phyloP scores from a whole-genome alignment of 2,329 filamentous ascomycete species.

The Aspergillus sp. region DNA sequence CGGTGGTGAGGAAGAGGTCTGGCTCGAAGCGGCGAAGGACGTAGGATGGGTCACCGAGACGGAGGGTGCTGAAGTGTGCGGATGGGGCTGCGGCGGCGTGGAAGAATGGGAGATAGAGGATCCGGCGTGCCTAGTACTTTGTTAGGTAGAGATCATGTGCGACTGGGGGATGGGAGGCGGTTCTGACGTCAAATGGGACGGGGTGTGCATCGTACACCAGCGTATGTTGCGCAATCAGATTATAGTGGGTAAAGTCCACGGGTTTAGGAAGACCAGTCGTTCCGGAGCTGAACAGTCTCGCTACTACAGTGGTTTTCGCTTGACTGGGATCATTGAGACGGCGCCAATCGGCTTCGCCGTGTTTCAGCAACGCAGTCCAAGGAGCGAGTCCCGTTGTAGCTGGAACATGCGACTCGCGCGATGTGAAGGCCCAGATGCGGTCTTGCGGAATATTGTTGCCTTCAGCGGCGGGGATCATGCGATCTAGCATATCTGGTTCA shows the following conservation, averaged over 20 bases:
- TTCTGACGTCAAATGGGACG: not conserved
- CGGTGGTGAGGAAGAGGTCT: not conserved
- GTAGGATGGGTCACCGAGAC: not conserved
- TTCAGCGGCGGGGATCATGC: constrained; percentile 8
- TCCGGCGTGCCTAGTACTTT: not conserved
- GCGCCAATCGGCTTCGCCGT: not conserved
- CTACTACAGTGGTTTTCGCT: constrained; percentile 2
- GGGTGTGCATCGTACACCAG: not conserved
- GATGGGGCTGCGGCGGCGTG: constrained; percentile 2
- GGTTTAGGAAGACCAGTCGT: constrained; percentile 32
- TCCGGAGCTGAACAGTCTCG: constrained; percentile 23
- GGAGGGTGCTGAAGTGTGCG: not conserved
- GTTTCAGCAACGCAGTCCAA: not conserved
- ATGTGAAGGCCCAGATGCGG: constrained; percentile 8
- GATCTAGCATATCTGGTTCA: not conserved
- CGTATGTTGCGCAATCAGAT: constrained; percentile 11
- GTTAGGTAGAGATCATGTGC: too few species aligned
- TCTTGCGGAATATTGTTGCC: constrained; percentile 1
- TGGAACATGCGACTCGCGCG: not conserved
- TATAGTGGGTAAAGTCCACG: constrained; percentile 13
- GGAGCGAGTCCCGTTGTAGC: not conserved
- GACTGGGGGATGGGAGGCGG: not conserved
- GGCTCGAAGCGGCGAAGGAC: constrained; percentile 13
- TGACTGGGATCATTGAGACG: not conserved
- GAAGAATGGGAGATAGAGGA: constrained; percentile 7